These are phyloP conservation scores for Pilaira anomala DNA, from an alignment of 192 early-diverging fungal species.

Conservation along the genomic window DNA sequence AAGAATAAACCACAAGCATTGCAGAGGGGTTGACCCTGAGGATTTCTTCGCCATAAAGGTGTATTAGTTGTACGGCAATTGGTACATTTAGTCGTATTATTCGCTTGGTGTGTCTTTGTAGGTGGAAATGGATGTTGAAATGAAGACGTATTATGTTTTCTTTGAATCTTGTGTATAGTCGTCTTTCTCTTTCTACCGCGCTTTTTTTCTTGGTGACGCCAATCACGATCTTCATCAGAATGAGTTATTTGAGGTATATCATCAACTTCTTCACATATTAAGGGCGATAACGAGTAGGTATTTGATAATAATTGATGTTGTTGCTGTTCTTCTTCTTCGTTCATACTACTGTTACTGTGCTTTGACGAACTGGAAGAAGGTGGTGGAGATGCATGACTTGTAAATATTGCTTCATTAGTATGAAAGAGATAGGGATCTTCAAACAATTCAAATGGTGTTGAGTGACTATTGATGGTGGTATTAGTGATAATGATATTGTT, in stretches of 20 bases:
- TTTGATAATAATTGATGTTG: background rate
- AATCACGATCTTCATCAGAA: background rate
- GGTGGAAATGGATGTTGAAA: background rate
- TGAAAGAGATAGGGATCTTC: background rate
- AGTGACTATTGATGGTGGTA: too few relatives aligned
- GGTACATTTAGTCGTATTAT: conserved; percentile 46
- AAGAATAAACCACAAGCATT: conserved; percentile 93
- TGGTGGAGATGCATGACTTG: background rate
- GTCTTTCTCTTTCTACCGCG: background rate
- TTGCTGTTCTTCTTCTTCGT: background rate
- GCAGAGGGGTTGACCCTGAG: conserved; percentile 82
- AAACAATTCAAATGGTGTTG: background rate
- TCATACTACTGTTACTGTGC: conserved; percentile 6
- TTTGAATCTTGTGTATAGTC: background rate
- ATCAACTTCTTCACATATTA: conserved; percentile 2
- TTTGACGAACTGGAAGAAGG: conserved; percentile 1
- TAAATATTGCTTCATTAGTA: background rate
- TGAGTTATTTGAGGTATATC: background rate
- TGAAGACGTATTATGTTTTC: background rate
- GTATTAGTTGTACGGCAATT: conserved; percentile 86
- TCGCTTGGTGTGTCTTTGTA: background rate
- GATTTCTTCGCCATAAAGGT: conserved; percentile 83
- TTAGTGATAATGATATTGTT: too few relatives aligned
- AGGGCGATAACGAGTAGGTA: background rate
- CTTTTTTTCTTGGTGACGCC: conserved; percentile 7